Conservation (phyloP, 495 filamentous ascomycete genomes). For the Neurospora africana region DNA sequence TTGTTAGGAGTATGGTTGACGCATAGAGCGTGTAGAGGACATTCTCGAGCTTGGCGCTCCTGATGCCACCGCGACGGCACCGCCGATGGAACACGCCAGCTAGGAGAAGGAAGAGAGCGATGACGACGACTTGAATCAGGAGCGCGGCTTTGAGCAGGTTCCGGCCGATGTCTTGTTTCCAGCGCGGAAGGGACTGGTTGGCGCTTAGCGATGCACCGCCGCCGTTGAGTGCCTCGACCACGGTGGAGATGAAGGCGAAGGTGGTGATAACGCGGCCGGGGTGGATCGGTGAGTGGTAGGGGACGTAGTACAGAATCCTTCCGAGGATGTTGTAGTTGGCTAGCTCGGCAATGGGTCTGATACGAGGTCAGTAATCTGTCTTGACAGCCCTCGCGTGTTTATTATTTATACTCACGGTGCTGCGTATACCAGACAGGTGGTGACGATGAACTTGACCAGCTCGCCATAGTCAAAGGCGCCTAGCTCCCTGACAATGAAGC, state of each 20-base stretch:
- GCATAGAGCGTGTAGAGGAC: slow-evolving; percentile 51
- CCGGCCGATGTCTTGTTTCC: slow-evolving; percentile 42
- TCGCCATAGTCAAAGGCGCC: slow-evolving; percentile 50
- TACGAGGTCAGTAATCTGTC: slow-evolving; percentile 1
- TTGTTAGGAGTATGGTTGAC: slow-evolving; percentile 48
- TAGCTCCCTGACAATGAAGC: slow-evolving; percentile 47
- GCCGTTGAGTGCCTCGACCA: slow-evolving; percentile 58
- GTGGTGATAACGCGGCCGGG: slow-evolving; percentile 66
- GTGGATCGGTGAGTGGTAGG: slow-evolving; percentile 66
- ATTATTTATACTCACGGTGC: slow-evolving; percentile 47
- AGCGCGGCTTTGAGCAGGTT: slow-evolving; percentile 55
- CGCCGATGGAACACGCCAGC: slow-evolving; percentile 49
- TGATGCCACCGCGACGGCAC: slow-evolving; percentile 42
- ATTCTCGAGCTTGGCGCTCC: slow-evolving; percentile 45
- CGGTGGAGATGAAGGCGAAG: slow-evolving; percentile 53
- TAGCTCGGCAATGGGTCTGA: slow-evolving; percentile 59
- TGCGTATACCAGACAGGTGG: slow-evolving; percentile 49
- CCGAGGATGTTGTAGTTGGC: slow-evolving; percentile 70
- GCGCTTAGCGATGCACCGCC: slow-evolving; percentile 54
- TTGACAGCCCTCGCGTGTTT: neutral
- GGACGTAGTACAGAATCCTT: slow-evolving; percentile 67
- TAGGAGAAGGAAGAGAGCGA: slow-evolving; percentile 49
- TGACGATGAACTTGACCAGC: slow-evolving; percentile 47
- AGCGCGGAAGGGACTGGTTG: slow-evolving; percentile 37
- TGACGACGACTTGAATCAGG: slow-evolving; percentile 55